Evolutionary conservation across 2,329 filamentous ascomycete species (phyloP).

Genomic region (Pestalotiopsis fici): DNA sequence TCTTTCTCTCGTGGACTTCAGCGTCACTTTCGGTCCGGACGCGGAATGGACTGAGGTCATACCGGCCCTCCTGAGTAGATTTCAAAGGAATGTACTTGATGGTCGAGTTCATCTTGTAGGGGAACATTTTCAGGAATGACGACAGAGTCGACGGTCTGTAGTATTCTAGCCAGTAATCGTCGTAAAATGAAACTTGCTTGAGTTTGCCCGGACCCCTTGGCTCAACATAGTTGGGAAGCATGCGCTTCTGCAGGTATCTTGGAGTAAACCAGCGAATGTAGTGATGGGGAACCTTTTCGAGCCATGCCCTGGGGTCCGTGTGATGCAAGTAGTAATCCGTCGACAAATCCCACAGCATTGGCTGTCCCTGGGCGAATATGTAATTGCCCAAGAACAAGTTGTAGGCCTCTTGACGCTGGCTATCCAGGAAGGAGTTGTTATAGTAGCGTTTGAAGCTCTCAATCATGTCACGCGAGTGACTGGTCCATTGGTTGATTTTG

Average conservation of each 20-base stretch:
- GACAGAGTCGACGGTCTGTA: conserved; percentile 88
- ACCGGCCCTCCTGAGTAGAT: conserved; percentile 70
- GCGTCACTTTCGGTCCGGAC: conserved; percentile 68
- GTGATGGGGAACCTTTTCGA: conserved; percentile 60
- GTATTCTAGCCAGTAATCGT: conserved; percentile 98
- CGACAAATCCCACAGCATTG: conserved; percentile 94
- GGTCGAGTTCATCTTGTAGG: conserved; percentile 89
- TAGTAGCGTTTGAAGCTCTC: conserved; percentile 99
- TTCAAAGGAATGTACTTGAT: conserved; percentile 80
- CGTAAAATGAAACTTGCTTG: conserved; percentile 64
- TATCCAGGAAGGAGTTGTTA: conserved; percentile 97
- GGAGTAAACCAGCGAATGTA: conserved; percentile 93
- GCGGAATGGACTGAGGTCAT: conserved; percentile 86
- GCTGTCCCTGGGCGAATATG: conserved; percentile 81
- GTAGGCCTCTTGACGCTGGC: conserved; percentile 96
- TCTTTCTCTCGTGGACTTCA: conserved; percentile 62
- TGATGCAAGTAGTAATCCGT: conserved; percentile 98
- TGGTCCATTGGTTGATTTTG: conserved; percentile 99
- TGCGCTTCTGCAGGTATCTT: conserved; percentile 64
- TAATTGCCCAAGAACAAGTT: conserved; percentile 98
- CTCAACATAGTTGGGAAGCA: conserved; percentile 51
- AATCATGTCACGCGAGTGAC: conserved; percentile 96
- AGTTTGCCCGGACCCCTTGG: conserved; percentile 35
- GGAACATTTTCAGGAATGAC: conserved; percentile 88
- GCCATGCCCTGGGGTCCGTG: conserved; percentile 75